Evolutionary conservation across 2,329 filamentous ascomycete genomes (phyloP), one percentile per base, ranked within the genome.

Genomic region (Torrubiellomyces zombiae): DNA sequence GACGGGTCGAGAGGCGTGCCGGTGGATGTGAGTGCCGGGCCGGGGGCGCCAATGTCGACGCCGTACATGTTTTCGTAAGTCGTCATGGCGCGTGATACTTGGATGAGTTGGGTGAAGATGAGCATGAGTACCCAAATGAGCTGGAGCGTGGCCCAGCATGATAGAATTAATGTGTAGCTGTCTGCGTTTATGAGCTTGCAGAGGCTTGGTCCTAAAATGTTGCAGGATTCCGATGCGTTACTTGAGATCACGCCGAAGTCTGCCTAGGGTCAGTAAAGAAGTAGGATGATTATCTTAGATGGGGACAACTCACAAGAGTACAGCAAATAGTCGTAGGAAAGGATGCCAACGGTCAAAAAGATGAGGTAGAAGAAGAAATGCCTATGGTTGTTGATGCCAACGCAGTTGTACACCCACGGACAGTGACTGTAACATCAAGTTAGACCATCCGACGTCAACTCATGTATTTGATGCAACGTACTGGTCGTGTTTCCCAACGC

Each of bases 61-160:
- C 81, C 77, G 34, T 75, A 74, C 85, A 98, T 95, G 49, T 85
- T 92, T 52, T 98, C 89, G 51, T 80, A 95, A 0, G 89, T 98
- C 1, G 89, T 98, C 60, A 92, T 76, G 29, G 85, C 91, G 32
- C 83, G 74, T 0, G 83, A 78, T 25, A 98, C 75, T 46, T 98
- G 89, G 25, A 94, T 64, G 25, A 94, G 72, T 47, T 98, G 91
- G 5, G 95, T 91, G 35, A 83, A 77, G 31, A 94, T 64, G 17
- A 98, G 72, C 85, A 98, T 95, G n/a, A 77, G 75, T 3, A 95
- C 81, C 89, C 89, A 98, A 12, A 81, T 76, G 16, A 94, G 65
- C 50, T 98, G 91, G 21, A 94, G 58, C 3, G 67, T 64, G 6
- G 67, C 67, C 89, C 89, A 98, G 15, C 80, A 54, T 9, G 68